Evolutionary conservation across 257 asterid genomes (phyloP).

Genomic region (Phtheirospermum japonicum): DNA sequence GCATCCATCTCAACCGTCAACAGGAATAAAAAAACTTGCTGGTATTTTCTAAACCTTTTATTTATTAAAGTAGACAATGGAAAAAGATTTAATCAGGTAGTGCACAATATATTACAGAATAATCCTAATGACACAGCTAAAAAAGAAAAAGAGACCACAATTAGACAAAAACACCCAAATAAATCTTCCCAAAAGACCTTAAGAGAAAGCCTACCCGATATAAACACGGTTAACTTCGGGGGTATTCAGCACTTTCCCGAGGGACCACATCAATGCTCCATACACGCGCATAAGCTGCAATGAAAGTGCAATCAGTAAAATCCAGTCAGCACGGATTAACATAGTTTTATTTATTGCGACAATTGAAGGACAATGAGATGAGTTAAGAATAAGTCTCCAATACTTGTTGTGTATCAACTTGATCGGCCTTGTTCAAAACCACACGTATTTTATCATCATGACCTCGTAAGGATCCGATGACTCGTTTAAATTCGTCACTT

Average conservation of each 20-base stretch:
- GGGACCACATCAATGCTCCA: slow-evolving; percentile 99
- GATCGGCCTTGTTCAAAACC: slow-evolving; percentile 96
- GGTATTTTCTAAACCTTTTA: no score
- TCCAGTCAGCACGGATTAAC: background rate
- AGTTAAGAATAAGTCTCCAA: slow-evolving; percentile 10
- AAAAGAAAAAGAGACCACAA: background rate
- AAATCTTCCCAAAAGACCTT: slow-evolving; percentile 12
- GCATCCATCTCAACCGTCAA: no score
- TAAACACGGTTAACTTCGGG: slow-evolving; percentile 93
- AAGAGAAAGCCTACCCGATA: slow-evolving; percentile 63
- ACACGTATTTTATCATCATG: slow-evolving; percentile 97
- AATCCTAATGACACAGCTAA: background rate
- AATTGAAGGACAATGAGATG: slow-evolving; percentile 9
- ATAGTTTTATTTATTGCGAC: background rate
- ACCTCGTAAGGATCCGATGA: slow-evolving; percentile 83
- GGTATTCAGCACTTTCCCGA: slow-evolving; percentile 91
- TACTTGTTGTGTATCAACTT: slow-evolving; percentile 95
- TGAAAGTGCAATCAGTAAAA: slow-evolving; percentile 22
- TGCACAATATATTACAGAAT: background rate
- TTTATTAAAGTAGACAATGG: background rate
- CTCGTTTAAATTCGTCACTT: slow-evolving; percentile 94
- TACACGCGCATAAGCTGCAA: slow-evolving; percentile 95
- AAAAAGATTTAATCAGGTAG: background rate
- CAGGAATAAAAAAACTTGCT: no score
- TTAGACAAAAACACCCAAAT: no score